A percentile compares a stretch with the other conserved stretches of the same genome.
phyloP scores from a whole-genome alignment of 257 asterid genomes.

The Linderniella brevidens region DNA sequence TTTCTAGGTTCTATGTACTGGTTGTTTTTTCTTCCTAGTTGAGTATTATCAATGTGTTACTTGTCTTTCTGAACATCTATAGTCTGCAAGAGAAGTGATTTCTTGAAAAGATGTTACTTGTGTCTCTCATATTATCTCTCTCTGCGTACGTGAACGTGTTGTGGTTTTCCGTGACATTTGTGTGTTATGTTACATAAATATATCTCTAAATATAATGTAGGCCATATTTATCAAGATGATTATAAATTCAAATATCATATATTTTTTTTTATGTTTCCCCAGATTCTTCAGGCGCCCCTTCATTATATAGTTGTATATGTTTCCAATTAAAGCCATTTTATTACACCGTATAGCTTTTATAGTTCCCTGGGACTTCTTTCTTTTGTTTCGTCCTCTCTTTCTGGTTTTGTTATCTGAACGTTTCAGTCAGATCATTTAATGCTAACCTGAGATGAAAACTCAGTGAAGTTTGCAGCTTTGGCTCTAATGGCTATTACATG shows the following conservation, averaged over 20 bases:
- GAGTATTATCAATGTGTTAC: conserved; percentile 1
- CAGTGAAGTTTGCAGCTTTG: conserved; percentile 17
- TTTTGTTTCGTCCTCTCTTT: conserved; percentile 13
- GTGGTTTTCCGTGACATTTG: background rate
- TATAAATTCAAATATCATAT: background rate
- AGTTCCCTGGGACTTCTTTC: background rate
- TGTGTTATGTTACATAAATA: conserved; percentile 12
- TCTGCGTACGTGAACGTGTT: conserved; percentile 2
- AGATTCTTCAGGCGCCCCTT: conserved; percentile 2
- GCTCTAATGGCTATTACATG: conserved; percentile 15
- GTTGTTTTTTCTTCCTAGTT: background rate
- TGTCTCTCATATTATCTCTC: background rate
- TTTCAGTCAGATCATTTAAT: conserved; percentile 48
- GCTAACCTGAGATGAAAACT: conserved; percentile 18
- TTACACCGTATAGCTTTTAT: conserved; percentile 9
- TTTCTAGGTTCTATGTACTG: background rate
- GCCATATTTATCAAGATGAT: conserved; percentile 6
- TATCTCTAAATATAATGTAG: conserved; percentile 16
- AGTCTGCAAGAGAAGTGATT: conserved; percentile 1
- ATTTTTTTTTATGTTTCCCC: background rate
- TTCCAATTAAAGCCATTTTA: background rate
- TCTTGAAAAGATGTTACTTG: conserved; percentile 3
- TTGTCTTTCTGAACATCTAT: conserved; percentile 1
- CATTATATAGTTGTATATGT: background rate
- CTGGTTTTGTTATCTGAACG: conserved; percentile 30